Conservation (phyloP, 805 yeast genomes). For the Myxozyma nipponensis region DNA sequence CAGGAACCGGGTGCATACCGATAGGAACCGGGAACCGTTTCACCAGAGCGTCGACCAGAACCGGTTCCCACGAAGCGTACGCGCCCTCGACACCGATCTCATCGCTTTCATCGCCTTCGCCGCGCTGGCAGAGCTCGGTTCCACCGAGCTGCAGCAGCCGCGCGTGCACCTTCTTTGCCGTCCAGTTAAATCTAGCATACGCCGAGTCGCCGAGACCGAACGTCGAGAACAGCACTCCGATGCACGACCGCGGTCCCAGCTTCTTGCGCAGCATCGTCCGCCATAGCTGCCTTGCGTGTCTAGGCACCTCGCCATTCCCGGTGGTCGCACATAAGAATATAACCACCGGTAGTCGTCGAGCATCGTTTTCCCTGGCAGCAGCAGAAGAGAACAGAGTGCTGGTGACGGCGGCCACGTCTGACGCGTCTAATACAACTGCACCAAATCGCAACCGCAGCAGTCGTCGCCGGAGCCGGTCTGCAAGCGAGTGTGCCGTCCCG, state of each 20-base stretch:
- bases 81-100: slow-evolving; percentile 63
- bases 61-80: slow-evolving; percentile 63
- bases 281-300: slow-evolving; percentile 73
- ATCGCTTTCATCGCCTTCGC: slow-evolving; percentile 85
- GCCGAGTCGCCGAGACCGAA: slow-evolving; percentile 94
- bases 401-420: slow-evolving; percentile 49
- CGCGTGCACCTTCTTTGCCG: slow-evolving; percentile 76
- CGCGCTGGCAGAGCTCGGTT: slow-evolving; percentile 59
- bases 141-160: slow-evolving; percentile 83
- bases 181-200: slow-evolving; percentile 83
- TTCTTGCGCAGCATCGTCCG: slow-evolving; percentile 62
- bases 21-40: slow-evolving; percentile 21
- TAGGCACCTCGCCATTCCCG: slow-evolving; percentile 92
- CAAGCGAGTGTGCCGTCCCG: slow-evolving; percentile 85
- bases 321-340: slow-evolving; percentile 78
- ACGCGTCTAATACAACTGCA: slow-evolving; percentile 51
- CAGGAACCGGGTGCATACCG: slow-evolving; percentile 35
- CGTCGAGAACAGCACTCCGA: slow-evolving; percentile 60
- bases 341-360: slow-evolving; percentile 38
- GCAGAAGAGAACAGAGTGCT: background rate
- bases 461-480: slow-evolving; percentile 55
- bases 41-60: slow-evolving; percentile 33
- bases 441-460: slow-evolving; percentile 52
- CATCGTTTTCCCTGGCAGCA: slow-evolving; percentile 36
- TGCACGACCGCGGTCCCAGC: slow-evolving; percentile 58